These are phyloP conservation scores for Pseudonitzschia delicatissima DNA, from an alignment of 108 stramenopile species.

Conservation along the genomic window DNA sequence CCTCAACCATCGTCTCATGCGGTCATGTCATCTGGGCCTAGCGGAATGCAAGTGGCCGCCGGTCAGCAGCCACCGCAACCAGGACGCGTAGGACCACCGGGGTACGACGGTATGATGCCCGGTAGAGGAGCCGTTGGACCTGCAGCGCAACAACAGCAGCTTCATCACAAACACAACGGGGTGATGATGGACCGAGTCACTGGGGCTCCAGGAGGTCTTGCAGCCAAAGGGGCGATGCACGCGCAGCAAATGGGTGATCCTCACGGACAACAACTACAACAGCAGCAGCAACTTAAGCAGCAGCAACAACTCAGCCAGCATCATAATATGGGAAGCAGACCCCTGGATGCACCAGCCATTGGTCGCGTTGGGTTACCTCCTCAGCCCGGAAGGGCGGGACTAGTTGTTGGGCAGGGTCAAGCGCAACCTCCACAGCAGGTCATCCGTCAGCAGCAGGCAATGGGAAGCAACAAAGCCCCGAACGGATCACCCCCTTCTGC, in stretches of 20 bases:
- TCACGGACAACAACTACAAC: slow-evolving; percentile 3
- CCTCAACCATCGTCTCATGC: slow-evolving; percentile 28
- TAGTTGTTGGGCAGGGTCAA: background rate
- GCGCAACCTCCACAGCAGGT: slow-evolving; percentile 5
- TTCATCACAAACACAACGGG: slow-evolving; percentile 11
- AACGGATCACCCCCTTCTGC: background rate
- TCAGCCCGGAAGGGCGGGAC: background rate
- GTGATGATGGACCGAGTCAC: slow-evolving; percentile 2
- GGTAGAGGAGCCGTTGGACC: slow-evolving; percentile 11
- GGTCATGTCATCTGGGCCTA: slow-evolving; percentile 4
- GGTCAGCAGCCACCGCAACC: slow-evolving; percentile 4
- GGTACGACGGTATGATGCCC: slow-evolving; percentile 7
- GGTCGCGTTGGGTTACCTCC: background rate
- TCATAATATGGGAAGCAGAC: slow-evolving; percentile 2
- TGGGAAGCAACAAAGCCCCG: background rate
- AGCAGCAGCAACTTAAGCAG: slow-evolving; percentile 11
- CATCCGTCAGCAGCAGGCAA: background rate
- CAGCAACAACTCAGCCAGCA: slow-evolving; percentile 3
- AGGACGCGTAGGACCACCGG: slow-evolving; percentile 6
- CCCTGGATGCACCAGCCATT: background rate
- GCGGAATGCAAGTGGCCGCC: slow-evolving; percentile 5
- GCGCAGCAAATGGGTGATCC: background rate
- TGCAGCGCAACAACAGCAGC: slow-evolving; percentile 9
- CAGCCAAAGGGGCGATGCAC: background rate
- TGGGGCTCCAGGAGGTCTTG: background rate